Conservation (phyloP, 768 basidiomycete species). For the Multifurca ochricompacta region DNA sequence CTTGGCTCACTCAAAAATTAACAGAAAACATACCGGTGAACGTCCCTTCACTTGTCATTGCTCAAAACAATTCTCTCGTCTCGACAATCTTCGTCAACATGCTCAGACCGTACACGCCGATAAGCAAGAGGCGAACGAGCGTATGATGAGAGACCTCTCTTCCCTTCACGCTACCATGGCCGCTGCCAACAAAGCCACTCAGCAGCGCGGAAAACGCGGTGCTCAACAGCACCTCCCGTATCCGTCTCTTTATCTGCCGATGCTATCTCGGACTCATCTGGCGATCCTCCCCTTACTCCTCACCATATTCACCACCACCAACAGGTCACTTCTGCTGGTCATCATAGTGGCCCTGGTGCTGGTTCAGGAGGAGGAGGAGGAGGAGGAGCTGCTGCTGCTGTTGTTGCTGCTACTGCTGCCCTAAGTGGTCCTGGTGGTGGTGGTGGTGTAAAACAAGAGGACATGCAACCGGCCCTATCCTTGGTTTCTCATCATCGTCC, state of each 20-base stretch:
- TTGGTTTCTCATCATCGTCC: constrained; percentile 47
- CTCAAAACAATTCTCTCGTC: constrained; percentile 87
- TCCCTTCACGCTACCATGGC: constrained; percentile 78
- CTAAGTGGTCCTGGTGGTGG: neutral
- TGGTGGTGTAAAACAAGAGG: constrained; percentile 37
- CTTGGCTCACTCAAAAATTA: no score
- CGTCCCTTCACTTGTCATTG: constrained; percentile 96
- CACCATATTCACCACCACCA: constrained; percentile 15
- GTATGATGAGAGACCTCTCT: constrained; percentile 87
- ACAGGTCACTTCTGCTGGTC: neutral
- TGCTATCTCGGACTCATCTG: constrained; percentile 15
- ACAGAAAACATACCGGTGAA: constrained; percentile 98
- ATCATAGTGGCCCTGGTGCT: neutral
- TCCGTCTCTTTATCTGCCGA: constrained; percentile 20
- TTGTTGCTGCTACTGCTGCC: no score
- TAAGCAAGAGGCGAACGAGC: constrained; percentile 79
- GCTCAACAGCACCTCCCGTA: constrained; percentile 22
- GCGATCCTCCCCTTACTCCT: constrained; percentile 8
- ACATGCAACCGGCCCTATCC: constrained; percentile 24
- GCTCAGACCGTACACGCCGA: constrained; percentile 97
- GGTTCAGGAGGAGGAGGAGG: neutral
- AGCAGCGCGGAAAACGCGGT: constrained; percentile 34
- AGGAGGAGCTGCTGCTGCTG: no score
- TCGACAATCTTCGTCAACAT: constrained; percentile 96
- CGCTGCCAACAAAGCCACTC: constrained; percentile 36